Evolutionary conservation across 1,284 basidiomycete species (phyloP).

Genomic region (Sutorius eximius): DNA sequence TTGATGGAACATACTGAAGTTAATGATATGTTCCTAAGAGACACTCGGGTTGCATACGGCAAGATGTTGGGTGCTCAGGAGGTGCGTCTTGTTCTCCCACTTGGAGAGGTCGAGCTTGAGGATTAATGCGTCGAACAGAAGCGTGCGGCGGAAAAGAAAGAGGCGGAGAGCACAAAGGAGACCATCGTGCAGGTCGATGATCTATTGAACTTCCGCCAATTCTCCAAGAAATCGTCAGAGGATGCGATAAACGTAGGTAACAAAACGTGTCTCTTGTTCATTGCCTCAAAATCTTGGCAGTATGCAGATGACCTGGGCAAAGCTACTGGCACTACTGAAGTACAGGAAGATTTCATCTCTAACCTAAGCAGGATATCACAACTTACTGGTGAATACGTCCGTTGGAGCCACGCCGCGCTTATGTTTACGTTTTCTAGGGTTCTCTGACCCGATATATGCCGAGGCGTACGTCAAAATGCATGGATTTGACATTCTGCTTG

Average conservation of each 20-base stretch:
- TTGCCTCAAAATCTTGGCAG: constrained; percentile 42
- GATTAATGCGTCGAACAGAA: constrained; percentile 39
- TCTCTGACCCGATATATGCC: constrained; percentile 98
- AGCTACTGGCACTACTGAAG: constrained; percentile 84
- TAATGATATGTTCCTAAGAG: constrained; percentile 87
- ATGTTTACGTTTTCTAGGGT: constrained; percentile 52
- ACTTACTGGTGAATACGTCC: constrained; percentile 68
- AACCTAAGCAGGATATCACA: constrained; percentile 95
- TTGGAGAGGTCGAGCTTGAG: not conserved
- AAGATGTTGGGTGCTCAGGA: constrained; percentile 95
- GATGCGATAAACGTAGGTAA: constrained; percentile 77
- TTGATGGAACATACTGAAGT: constrained; percentile 62
- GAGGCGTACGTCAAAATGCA: constrained; percentile 99
- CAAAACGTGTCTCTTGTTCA: not conserved
- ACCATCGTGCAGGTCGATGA: constrained; percentile 90
- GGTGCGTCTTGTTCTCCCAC: constrained; percentile 42
- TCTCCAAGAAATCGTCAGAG: constrained; percentile 86
- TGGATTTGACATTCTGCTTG: constrained; percentile 95
- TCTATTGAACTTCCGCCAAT: constrained; percentile 89
- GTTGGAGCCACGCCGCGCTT: not conserved
- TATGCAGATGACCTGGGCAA: constrained; percentile 88
- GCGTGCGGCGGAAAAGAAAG: constrained; percentile 88
- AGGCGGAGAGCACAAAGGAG: constrained; percentile 73
- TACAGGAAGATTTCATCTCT: constrained; percentile 94
- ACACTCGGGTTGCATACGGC: constrained; percentile 91